A percentile compares a stretch with the other conserved stretches of the same genome.
These are phyloP conservation scores for Metschnikowia lachancei DNA, from an alignment of 805 yeast species.

Conservation along the genomic window DNA sequence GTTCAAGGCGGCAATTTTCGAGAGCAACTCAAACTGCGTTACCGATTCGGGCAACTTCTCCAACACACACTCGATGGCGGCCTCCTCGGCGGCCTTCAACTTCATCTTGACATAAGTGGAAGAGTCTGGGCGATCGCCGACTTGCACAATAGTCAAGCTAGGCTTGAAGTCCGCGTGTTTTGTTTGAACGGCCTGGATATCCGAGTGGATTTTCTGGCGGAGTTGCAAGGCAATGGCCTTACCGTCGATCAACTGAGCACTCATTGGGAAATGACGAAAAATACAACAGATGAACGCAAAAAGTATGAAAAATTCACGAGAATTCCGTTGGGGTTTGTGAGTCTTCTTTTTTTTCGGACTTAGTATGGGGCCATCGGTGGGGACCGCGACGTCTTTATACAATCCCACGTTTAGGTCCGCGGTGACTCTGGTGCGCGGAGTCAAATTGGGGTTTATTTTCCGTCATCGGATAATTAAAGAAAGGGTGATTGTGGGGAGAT, in stretches of 20 bases:
- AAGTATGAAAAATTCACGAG: neutral
- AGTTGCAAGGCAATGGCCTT: constrained; percentile 42
- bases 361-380: neutral
- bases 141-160: constrained; percentile 66
- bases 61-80: constrained; percentile 60
- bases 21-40: constrained; percentile 54
- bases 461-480: no score
- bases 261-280: constrained; percentile 19
- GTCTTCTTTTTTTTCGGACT: neutral
- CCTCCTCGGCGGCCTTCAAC: constrained; percentile 69
- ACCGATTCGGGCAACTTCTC: constrained; percentile 57
- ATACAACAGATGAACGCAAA: neutral
- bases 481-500: no score
- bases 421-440: constrained; percentile 6
- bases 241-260: constrained; percentile 42
- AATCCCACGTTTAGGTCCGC: neutral
- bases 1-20: constrained; percentile 55
- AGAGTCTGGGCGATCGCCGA: constrained; percentile 76
- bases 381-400: constrained; percentile 1
- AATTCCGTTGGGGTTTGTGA: no score
- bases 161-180: constrained; percentile 59
- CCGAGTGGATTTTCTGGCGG: constrained; percentile 38
- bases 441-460: neutral
- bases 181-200: constrained; percentile 41
- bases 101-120: constrained; percentile 81